Evolutionary conservation across 2,329 filamentous ascomycete species (phyloP), one percentile per base, ranked within the genome.

Genomic region (Aspergillus fructus): DNA sequence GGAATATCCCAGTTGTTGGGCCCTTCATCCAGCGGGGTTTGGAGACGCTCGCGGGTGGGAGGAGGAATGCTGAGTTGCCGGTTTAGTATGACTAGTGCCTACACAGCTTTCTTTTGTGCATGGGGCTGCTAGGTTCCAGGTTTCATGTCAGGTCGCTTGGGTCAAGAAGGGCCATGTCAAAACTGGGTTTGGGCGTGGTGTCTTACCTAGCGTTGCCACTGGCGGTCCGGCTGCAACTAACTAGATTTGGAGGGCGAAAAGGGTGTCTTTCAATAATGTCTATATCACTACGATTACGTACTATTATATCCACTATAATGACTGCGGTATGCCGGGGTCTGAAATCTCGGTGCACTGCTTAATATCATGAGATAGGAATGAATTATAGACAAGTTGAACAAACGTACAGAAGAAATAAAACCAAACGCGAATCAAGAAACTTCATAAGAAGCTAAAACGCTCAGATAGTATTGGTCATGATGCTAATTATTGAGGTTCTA

Each of bases 1-100:
- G 90, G 56, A 91, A 90, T 60, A 77, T 96, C 11, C 93, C 94
- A 0, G 82, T 97, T 7, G 80, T 97, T 5, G 93, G 93, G 3
- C 91, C 93, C 4, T 96, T 93, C 68, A 89, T 97, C 69, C 89
- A 90, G 58, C 78, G 84, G 64, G 82, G 81, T 3, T 81, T 96
- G 61, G 90, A 96, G 71, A 85, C 86, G 64, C 71, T 86, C 62
- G 88, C 90, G 0, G 76, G 90, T 39, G 85, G 85, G 27, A 81
- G 87, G 66, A 84, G 88, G 64, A 93, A 92, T 68, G 84, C 86
- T 39, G 90, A 94, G 69, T 75, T 96, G 51, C 73, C 73, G 19
- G 73, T 75, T 62, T 74, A 51, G 39, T 12, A 21, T 42, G 45
- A 5, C 30, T 34, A 24, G n/a, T 21, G n/a, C 21, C 13, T 12